phyloP scores from a whole-genome alignment of 2,329 filamentous ascomycete species.

The Sarocladiaceae sp. region DNA sequence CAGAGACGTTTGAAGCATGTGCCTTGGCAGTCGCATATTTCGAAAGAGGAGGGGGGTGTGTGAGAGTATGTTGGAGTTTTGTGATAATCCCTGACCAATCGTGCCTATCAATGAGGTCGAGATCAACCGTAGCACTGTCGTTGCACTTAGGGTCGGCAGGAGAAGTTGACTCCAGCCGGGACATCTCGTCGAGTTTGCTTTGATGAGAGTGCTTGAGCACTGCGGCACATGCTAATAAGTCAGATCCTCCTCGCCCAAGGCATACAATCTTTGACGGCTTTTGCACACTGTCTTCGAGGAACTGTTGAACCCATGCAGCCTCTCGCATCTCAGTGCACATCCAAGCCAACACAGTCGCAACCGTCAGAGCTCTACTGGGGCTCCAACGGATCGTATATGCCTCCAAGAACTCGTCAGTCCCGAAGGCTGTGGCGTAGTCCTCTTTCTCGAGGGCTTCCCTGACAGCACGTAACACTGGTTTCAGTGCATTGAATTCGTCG shows the following conservation, averaged over 20 bases:
- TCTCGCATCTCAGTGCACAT: constrained; percentile 13
- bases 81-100: constrained; percentile 15
- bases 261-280: constrained; percentile 12
- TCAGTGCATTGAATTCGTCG: constrained; percentile 14
- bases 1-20: constrained; percentile 12
- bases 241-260: constrained; percentile 14
- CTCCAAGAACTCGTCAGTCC: constrained; percentile 13
- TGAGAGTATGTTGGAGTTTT: constrained; percentile 13
- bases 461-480: constrained; percentile 12
- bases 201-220: constrained; percentile 11
- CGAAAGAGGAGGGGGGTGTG: constrained; percentile 13
- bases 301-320: constrained; percentile 12
- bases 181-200: constrained; percentile 7
- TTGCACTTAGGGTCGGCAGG: constrained; percentile 6
- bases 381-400: constrained; percentile 17
- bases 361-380: constrained; percentile 14
- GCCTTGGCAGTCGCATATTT: constrained; percentile 16
- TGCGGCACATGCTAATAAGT: constrained; percentile 13
- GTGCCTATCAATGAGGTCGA: constrained; percentile 12
- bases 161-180: constrained; percentile 9
- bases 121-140: constrained; percentile 11
- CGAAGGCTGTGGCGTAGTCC: constrained; percentile 13
- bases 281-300: constrained; percentile 7
- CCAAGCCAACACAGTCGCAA: constrained; percentile 14
- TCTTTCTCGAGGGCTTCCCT: constrained; percentile 13